phyloP scores from a whole-genome alignment of 179 eudicot species.

The Silene vulgaris region DNA sequence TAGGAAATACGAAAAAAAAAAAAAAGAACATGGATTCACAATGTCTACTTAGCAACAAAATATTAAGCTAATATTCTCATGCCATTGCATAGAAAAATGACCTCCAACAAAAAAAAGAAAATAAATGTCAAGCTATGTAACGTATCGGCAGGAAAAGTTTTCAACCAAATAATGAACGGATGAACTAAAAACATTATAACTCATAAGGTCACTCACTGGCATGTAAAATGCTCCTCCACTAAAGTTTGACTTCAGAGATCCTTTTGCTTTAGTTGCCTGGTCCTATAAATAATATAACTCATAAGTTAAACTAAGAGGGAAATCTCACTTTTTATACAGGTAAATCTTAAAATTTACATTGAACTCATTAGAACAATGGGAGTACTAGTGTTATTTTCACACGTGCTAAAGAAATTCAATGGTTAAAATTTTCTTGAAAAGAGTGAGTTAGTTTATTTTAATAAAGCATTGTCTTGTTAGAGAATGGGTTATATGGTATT shows the following conservation, averaged over 20 bases:
- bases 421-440: no score
- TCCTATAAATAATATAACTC: constrained; percentile 28
- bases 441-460: no score
- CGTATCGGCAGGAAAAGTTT: no score
- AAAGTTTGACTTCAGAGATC: constrained; percentile 39
- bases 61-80: neutral
- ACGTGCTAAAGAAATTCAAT: no score
- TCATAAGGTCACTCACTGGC: constrained; percentile 33
- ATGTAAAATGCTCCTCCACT: constrained; percentile 62
- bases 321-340: neutral
- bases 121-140: neutral
- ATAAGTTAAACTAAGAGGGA: neutral
- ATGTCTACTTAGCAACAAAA: neutral
- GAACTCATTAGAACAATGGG: no score
- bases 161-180: neutral
- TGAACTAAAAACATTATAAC: neutral
- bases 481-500: no score
- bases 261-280: constrained; percentile 38
- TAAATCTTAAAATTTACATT: no score
- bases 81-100: neutral
- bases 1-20: neutral
- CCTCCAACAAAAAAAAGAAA: neutral
- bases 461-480: no score
- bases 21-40: neutral
- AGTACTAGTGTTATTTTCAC: no score